Conservation (phyloP, 2,329 filamentous ascomycete genomes). For the Monosporascus sp. region DNA sequence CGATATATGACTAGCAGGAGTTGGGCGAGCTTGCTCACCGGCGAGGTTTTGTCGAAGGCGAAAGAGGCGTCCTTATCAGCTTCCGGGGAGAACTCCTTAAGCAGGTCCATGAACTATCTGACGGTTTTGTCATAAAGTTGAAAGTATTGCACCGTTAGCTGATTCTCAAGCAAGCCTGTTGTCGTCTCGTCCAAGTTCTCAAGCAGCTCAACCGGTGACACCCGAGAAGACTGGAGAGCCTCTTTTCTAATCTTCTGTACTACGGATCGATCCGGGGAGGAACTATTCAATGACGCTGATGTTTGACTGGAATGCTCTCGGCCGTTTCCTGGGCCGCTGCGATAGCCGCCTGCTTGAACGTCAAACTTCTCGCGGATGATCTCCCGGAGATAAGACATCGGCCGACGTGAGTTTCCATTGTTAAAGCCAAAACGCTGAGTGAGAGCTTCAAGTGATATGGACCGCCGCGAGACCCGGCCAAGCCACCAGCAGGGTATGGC, state of each 20-base stretch:
- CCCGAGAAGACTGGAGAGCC: slow-evolving; percentile 5
- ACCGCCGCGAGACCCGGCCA: neutral
- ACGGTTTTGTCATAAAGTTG: slow-evolving; percentile 14
- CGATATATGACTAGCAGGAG: slow-evolving; percentile 4
- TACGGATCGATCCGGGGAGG: neutral
- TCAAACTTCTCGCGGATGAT: slow-evolving; percentile 6
- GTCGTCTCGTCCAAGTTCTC: slow-evolving; percentile 17
- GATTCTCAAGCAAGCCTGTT: slow-evolving; percentile 13
- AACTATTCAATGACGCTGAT: neutral
- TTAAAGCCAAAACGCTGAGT: slow-evolving; percentile 1
- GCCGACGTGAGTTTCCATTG: neutral
- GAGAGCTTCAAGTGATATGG: slow-evolving; percentile 5
- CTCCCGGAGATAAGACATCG: slow-evolving; percentile 6
- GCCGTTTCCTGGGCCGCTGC: neutral
- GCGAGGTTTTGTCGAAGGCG: slow-evolving; percentile 2
- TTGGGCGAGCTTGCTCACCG: neutral
- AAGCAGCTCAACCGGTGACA: slow-evolving; percentile 18
- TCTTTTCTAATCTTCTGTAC: slow-evolving; percentile 3
- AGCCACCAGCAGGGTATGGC: neutral
- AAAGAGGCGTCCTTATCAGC: neutral
- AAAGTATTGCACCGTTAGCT: slow-evolving; percentile 21
- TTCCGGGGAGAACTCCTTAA: slow-evolving; percentile 5
- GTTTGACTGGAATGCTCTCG: neutral
- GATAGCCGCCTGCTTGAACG: neutral
- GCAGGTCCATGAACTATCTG: slow-evolving; percentile 8